phyloP scores from a whole-genome alignment of 495 filamentous ascomycete species.

The Penicillium roqueforti region DNA sequence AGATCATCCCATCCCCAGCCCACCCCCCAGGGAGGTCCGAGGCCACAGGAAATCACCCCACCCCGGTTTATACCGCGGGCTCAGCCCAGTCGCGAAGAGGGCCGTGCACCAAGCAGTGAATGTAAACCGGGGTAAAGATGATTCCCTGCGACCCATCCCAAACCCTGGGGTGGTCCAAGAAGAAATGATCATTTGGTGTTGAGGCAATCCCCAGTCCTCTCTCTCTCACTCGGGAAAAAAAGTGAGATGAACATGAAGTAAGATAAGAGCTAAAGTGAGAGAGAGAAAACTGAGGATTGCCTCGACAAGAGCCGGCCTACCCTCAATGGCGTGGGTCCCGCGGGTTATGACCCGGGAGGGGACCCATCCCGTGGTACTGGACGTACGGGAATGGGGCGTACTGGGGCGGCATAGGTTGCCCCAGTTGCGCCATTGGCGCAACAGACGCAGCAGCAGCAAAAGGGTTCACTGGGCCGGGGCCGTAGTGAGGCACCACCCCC shows the following conservation, averaged over 20 bases:
- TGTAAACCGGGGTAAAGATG: background rate
- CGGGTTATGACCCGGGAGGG: conserved; percentile 9
- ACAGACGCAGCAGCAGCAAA: conserved; percentile 15
- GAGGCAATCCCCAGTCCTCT: background rate
- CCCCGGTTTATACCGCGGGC: background rate
- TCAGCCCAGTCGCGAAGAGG: background rate
- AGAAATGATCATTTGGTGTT: conserved; percentile 1
- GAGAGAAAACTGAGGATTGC: background rate
- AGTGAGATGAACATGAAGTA: background rate
- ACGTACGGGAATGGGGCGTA: conserved; percentile 27
- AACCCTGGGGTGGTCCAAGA: conserved; percentile 10
- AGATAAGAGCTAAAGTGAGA: background rate
- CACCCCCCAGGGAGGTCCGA: background rate
- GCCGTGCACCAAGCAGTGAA: background rate
- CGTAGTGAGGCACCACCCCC: conserved; percentile 17
- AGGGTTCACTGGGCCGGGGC: conserved; percentile 13
- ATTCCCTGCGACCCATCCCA: background rate
- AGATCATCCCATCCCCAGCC: background rate
- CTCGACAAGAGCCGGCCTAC: background rate
- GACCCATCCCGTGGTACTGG: conserved; percentile 16
- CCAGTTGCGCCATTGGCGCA: conserved; percentile 14
- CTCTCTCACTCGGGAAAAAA: background rate
- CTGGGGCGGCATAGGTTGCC: conserved; percentile 24
- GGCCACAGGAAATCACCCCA: background rate
- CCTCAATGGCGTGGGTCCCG: conserved; percentile 9